These are phyloP conservation scores for Pseudopyricularia javanii DNA, from an alignment of 2,329 filamentous ascomycete genomes.

Conservation along the genomic window DNA sequence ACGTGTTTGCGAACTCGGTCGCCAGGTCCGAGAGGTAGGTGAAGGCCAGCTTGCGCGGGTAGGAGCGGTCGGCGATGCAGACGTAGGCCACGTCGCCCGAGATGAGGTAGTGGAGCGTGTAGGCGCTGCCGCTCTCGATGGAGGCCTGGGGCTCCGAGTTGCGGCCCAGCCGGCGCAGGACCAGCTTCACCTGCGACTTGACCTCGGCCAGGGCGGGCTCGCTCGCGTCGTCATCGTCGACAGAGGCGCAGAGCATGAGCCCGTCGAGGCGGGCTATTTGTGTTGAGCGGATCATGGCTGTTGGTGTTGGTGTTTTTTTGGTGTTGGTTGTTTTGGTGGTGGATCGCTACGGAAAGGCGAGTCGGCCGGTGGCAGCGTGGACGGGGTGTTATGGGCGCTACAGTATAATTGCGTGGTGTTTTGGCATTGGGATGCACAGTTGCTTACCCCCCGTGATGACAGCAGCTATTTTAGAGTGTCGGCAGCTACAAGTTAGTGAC, in stretches of 20 bases:
- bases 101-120: slow-evolving; percentile 82
- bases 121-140: slow-evolving; percentile 66
- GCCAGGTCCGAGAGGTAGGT: slow-evolving; percentile 92
- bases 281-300: slow-evolving; percentile 73
- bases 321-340: not conserved
- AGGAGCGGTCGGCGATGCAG: slow-evolving; percentile 84
- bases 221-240: slow-evolving; percentile 74
- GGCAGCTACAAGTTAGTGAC: too few species aligned
- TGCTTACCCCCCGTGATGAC: too few species aligned
- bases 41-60: slow-evolving; percentile 96
- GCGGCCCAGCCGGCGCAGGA: slow-evolving; percentile 77
- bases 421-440: too few species aligned
- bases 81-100: slow-evolving; percentile 76
- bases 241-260: slow-evolving; percentile 87
- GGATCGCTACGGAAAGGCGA: not conserved
- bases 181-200: slow-evolving; percentile 81
- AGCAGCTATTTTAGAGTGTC: too few species aligned
- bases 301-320: not conserved
- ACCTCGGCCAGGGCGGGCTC: slow-evolving; percentile 72
- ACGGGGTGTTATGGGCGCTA: too few species aligned
- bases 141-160: slow-evolving; percentile 84
- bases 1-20: slow-evolving; percentile 80
- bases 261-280: slow-evolving; percentile 92
- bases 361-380: too few species aligned
- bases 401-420: too few species aligned